Evolutionary conservation across 2,329 filamentous ascomycete species (phyloP).

Genomic region (Alternaria triticimaculans): DNA sequence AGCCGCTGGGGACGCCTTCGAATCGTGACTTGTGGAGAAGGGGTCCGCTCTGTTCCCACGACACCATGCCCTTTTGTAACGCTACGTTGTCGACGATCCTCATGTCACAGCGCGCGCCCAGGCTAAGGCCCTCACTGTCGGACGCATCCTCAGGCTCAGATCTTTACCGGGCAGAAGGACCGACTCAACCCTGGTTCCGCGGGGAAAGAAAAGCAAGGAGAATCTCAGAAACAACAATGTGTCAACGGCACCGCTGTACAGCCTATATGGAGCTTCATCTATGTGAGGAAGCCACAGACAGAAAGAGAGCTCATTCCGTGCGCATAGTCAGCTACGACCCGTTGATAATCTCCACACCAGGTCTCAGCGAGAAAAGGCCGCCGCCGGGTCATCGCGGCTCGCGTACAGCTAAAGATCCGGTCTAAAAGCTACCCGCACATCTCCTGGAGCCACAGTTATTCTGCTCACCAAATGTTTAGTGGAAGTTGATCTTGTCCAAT

Average conservation of each 20-base stretch:
- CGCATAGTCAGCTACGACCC: neutral
- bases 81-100: neutral
- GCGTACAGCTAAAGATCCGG: neutral
- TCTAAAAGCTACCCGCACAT: neutral
- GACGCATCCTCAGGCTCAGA: neutral
- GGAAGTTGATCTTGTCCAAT: slow-evolving; percentile 1
- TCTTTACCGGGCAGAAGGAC: neutral
- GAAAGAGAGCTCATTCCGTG: neutral
- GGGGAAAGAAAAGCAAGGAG: neutral
- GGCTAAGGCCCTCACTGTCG: neutral
- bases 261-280: neutral
- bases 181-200: neutral
- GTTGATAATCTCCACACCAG: neutral
- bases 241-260: neutral
- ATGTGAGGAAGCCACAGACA: neutral
- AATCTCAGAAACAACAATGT: neutral
- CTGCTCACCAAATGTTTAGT: neutral
- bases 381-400: neutral
- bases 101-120: neutral
- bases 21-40: neutral
- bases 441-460: neutral
- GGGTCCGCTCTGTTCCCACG: neutral
- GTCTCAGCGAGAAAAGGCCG: neutral
- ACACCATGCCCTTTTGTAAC: neutral
- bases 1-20: neutral